These are phyloP conservation scores for Tremella mesenterica DNA, from an alignment of 768 basidiomycete genomes.

Conservation along the genomic window DNA sequence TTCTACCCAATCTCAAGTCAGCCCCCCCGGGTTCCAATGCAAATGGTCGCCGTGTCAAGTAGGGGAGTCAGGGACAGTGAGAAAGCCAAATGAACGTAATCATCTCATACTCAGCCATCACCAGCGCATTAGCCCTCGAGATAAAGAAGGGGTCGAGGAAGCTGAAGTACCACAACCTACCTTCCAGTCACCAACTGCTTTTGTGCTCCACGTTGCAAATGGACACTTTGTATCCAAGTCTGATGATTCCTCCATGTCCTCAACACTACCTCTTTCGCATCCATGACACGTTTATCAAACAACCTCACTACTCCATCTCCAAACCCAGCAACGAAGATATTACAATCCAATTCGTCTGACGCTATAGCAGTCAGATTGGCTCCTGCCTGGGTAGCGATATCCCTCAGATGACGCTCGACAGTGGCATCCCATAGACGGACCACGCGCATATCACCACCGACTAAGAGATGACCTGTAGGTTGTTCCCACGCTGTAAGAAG, in stretches of 20 bases:
- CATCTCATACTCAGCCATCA: neutral
- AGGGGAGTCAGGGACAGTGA: too few relatives aligned
- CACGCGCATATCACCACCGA: slow-evolving; percentile 80
- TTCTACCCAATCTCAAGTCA: too few relatives aligned
- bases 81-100: too few relatives aligned
- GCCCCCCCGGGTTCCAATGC: too few relatives aligned
- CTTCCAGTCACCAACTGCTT: slow-evolving; percentile 76
- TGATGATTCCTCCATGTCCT: slow-evolving; percentile 66
- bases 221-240: slow-evolving; percentile 84
- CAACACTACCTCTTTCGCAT: slow-evolving; percentile 58
- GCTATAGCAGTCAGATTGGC: slow-evolving; percentile 79
- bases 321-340: slow-evolving; percentile 80
- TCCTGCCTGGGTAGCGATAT: slow-evolving; percentile 78
- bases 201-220: slow-evolving; percentile 63
- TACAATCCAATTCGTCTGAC: slow-evolving; percentile 65
- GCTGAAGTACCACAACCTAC: slow-evolving; percentile 49
- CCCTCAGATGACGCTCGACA: slow-evolving; percentile 62
- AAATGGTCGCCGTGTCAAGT: too few relatives aligned
- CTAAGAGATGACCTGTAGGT: slow-evolving; percentile 68
- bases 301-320: slow-evolving; percentile 82
- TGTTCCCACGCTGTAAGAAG: slow-evolving; percentile 92
- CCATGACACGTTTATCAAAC: slow-evolving; percentile 80
- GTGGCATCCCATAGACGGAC: slow-evolving; percentile 94
- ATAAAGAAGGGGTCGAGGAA: neutral
- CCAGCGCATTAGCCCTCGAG: neutral